These are phyloP conservation scores for Adansonia gregorii DNA, from an alignment of 441 rosid species.

Conservation along the genomic window DNA sequence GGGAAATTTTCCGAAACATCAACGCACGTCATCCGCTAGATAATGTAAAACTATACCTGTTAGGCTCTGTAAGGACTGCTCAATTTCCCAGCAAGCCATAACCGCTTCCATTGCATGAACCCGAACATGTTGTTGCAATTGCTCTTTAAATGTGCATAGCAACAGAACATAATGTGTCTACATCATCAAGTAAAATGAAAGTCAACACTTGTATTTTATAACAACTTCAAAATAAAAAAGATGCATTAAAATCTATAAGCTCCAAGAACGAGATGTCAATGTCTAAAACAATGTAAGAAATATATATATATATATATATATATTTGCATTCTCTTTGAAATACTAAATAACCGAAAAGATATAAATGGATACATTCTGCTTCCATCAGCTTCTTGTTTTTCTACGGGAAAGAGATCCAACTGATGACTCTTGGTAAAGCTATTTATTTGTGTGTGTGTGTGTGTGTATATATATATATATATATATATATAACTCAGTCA, in stretches of 20 bases:
- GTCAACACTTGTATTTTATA: neutral
- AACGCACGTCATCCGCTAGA: neutral
- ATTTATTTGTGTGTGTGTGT: no score
- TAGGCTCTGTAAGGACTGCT: slow-evolving; percentile 95
- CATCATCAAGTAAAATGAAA: slow-evolving; percentile 26
- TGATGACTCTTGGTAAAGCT: neutral
- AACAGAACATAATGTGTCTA: slow-evolving; percentile 94
- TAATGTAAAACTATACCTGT: slow-evolving; percentile 52
- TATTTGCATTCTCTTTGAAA: neutral
- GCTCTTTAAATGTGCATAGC: slow-evolving; percentile 97
- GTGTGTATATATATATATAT: no score
- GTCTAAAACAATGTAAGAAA: neutral
- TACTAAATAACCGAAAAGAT: neutral
- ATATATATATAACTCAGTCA: neutral
- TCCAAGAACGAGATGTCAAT: no score
- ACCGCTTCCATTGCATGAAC: slow-evolving; percentile 99
- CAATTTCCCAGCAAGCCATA: slow-evolving; percentile 99
- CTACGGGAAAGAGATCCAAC: neutral
- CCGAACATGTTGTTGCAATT: slow-evolving; percentile 96
- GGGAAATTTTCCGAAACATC: no score
- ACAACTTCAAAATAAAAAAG: neutral
- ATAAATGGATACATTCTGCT: neutral
- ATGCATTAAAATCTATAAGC: neutral
- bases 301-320: neutral
- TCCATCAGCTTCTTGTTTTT: neutral